Base-by-base conservation (phyloP, 1,139 yeast genomes). In the Debaryomyces nepalensis region DNA sequence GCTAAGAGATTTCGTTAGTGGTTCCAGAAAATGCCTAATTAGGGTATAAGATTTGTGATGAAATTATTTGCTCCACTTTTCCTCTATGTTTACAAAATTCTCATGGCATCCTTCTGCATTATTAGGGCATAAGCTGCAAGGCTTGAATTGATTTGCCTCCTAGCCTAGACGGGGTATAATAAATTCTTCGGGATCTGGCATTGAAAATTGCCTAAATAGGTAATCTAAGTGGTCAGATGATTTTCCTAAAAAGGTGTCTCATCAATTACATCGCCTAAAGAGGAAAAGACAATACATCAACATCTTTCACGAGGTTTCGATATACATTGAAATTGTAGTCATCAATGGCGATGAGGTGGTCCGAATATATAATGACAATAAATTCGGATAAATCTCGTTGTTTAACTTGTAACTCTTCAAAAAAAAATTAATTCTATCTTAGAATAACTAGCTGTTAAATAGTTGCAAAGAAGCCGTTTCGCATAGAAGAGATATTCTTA, bases 131-230 rank as follows among this genome's bases (percentile, higher is more conserved):
- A n/a, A 29, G 2, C 10, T 29, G 4, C 14, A 16, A 16, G 11
- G 20, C 31, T 29, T 18, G n/a, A 4, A 14, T 16, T 9, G 34
- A n/a, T 2, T 14, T 15, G 16, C 5, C 2, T 21, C 24, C 7
- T 11, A 19, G 10, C 24, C 12, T 31, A 11, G 16, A 21, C 7
- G 30, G 22, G 37, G 29, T 10, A 34, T 6, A 15, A 24, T 18
- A 24, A 11, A 12, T 11, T 23, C 11, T 9, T 29, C 32, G 32
- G 32, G 9, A 12, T 29, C 15, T 29, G 32, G 18, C 9, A 3
- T 9, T 16, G 10, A 12, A 14, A 36, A 33, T 48, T 53, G 26
- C 61, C 61, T 46, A 46, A 49, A 51, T 47, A 44, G 60, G 61
- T 30, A 57, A 50, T 48, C 43, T 38, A 33, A 41, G 24, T 37